Evolutionary conservation across 305 asterid species (phyloP).

Genomic region (Fraxinus xanthoxyloides): DNA sequence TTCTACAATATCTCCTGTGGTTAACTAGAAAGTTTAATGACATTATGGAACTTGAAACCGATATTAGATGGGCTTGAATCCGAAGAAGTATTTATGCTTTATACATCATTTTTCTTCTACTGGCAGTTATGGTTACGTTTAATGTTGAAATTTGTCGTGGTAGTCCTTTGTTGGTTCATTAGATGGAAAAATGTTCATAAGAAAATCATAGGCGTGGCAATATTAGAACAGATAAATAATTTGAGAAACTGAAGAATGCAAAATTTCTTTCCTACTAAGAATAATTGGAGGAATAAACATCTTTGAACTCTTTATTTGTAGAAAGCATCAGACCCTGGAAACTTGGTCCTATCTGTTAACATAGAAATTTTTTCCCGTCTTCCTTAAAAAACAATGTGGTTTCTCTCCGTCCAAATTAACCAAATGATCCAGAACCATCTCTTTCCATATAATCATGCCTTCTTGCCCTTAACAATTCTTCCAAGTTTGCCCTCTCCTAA

Average conservation of each 20-base stretch:
- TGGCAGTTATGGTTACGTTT: not conserved
- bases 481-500: not conserved
- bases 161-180: not conserved
- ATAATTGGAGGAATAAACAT: not conserved
- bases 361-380: not conserved
- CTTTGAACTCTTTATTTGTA: not conserved
- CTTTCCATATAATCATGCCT: not conserved
- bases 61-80: slow-evolving; percentile 15
- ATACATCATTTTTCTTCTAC: not conserved
- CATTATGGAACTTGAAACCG: slow-evolving; percentile 20
- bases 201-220: not conserved
- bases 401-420: not conserved
- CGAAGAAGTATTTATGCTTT: slow-evolving; percentile 7
- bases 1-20: slow-evolving; percentile 16
- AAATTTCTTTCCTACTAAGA: not conserved
- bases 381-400: not conserved
- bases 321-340: not conserved
- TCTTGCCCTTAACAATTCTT: not conserved
- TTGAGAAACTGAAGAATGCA: not conserved
- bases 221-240: not conserved
- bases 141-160: not conserved
- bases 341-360: not conserved
- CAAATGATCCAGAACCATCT: not conserved
- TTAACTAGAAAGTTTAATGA: slow-evolving; percentile 16
- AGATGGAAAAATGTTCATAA: not conserved